A percentile compares a stretch with the other conserved stretches of the same genome.
phyloP scores from a whole-genome alignment of 176 grass and related monocot species.

The Metroxylon sagu region DNA sequence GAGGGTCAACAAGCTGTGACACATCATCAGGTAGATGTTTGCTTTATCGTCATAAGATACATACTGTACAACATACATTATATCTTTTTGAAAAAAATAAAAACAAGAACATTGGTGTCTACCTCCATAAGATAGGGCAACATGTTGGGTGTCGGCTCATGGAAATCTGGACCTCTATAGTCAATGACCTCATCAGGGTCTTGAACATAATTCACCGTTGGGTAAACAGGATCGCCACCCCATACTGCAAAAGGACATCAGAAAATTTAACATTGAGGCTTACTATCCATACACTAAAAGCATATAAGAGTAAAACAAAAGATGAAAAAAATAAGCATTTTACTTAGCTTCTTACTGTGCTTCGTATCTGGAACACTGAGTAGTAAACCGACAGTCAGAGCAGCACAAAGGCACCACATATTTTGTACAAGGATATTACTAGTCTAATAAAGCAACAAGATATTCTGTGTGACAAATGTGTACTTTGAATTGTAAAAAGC shows the following conservation, averaged over 20 bases:
- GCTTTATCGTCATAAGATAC: too few relatives aligned
- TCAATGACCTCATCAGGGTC: slow-evolving; percentile 76
- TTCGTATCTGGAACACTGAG: too few relatives aligned
- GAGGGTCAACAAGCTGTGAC: too few relatives aligned
- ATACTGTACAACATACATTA: neutral
- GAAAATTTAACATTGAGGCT: too few relatives aligned
- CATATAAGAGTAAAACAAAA: neutral
- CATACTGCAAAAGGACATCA: slow-evolving; percentile 55
- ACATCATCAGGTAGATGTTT: too few relatives aligned
- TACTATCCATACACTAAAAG: neutral
- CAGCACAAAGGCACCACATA: too few relatives aligned
- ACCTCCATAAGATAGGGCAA: slow-evolving; percentile 83
- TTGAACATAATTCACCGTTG: slow-evolving; percentile 87
- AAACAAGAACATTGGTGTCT: slow-evolving; percentile 6
- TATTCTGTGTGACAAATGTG: too few relatives aligned
- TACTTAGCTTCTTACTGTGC: too few relatives aligned
- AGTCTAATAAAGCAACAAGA: too few relatives aligned
- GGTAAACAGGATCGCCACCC: slow-evolving; percentile 98
- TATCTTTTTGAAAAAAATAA: neutral
- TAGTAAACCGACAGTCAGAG: too few relatives aligned
- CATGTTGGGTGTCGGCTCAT: slow-evolving; percentile 76
- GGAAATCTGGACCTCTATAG: slow-evolving; percentile 76
- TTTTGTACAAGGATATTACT: too few relatives aligned
- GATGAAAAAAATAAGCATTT: neutral
- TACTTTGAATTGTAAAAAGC: too few relatives aligned